phyloP scores from a whole-genome alignment of 1,284 basidiomycete genomes.

The Schizophyllum amplum region DNA sequence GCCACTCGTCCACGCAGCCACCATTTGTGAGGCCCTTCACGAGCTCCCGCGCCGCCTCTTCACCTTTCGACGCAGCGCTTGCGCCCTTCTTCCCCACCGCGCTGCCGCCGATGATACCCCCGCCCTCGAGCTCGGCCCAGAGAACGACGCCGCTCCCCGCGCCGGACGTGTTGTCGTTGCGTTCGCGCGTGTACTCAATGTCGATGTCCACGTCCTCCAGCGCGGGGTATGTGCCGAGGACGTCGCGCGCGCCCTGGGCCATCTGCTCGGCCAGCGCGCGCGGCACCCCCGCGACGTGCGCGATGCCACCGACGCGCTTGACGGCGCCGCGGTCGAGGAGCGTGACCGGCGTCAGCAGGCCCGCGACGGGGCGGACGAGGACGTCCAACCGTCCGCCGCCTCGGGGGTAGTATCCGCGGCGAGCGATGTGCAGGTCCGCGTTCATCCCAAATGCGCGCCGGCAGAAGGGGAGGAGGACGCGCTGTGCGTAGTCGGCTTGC shows the following conservation, averaged over 20 bases:
- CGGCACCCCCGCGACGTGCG: constrained; percentile 58
- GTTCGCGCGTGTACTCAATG: constrained; percentile 41
- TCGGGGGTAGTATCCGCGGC: constrained; percentile 60
- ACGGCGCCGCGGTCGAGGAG: constrained; percentile 49
- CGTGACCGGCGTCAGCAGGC: constrained; percentile 38
- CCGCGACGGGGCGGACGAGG: constrained; percentile 29
- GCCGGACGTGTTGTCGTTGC: constrained; percentile 37
- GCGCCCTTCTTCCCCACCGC: constrained; percentile 46
- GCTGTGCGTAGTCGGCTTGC: constrained; percentile 59
- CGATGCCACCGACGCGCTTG: constrained; percentile 39
- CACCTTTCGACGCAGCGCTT: constrained; percentile 38
- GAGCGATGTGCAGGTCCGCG: constrained; percentile 35
- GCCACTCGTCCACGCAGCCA: constrained; percentile 59
- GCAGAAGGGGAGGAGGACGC: constrained; percentile 60
- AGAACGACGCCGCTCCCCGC: constrained; percentile 62
- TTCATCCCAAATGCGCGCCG: constrained; percentile 42
- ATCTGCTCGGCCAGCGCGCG: constrained; percentile 42
- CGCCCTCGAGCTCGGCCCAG: constrained; percentile 60
- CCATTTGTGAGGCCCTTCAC: constrained; percentile 44
- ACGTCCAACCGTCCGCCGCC: constrained; percentile 57
- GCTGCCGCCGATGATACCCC: constrained; percentile 57
- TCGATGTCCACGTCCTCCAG: constrained; percentile 20
- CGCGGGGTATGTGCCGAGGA: constrained; percentile 17
- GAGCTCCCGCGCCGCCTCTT: constrained; percentile 50
- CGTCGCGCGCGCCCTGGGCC: constrained; percentile 37